Conservation (phyloP, 352 stramenopile species). For the Elongisporangium anandrum region DNA sequence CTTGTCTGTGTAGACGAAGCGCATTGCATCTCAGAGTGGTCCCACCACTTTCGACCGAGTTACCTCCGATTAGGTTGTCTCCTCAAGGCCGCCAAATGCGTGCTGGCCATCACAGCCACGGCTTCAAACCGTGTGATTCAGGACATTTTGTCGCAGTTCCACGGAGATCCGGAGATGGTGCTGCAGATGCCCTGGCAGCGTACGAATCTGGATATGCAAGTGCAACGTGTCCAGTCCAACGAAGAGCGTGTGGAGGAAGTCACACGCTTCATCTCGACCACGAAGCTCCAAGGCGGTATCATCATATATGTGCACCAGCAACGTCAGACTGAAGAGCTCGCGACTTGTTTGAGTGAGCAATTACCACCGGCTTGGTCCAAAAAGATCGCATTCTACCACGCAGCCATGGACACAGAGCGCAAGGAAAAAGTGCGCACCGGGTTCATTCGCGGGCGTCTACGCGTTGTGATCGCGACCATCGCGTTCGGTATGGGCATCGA, state of each 20-base stretch:
- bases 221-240: slow-evolving; percentile 48
- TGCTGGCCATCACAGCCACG: slow-evolving; percentile 93
- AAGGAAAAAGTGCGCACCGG: slow-evolving; percentile 74
- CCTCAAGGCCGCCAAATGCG: slow-evolving; percentile 55
- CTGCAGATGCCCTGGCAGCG: slow-evolving; percentile 76
- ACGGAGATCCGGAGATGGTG: slow-evolving; percentile 37
- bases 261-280: slow-evolving; percentile 23
- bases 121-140: slow-evolving; percentile 73
- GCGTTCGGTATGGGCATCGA: slow-evolving; percentile 99
- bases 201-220: slow-evolving; percentile 53
- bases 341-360: slow-evolving; percentile 55
- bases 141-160: slow-evolving; percentile 66
- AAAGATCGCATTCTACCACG: slow-evolving; percentile 90
- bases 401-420: slow-evolving; percentile 80
- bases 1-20: slow-evolving; percentile 94
- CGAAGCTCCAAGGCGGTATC: slow-evolving; percentile 32
- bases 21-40: slow-evolving; percentile 95
- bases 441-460: slow-evolving; percentile 87
- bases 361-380: slow-evolving; percentile 27
- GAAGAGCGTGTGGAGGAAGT: slow-evolving; percentile 45
- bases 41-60: slow-evolving; percentile 91
- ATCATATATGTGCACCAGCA: slow-evolving; percentile 87
- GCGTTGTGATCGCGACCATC: slow-evolving; percentile 95
- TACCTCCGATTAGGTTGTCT: slow-evolving; percentile 60
- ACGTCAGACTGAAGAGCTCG: slow-evolving; percentile 66